These are phyloP conservation scores for Dipodascus albidus DNA, from an alignment of 805 yeast genomes.

Conservation along the genomic window DNA sequence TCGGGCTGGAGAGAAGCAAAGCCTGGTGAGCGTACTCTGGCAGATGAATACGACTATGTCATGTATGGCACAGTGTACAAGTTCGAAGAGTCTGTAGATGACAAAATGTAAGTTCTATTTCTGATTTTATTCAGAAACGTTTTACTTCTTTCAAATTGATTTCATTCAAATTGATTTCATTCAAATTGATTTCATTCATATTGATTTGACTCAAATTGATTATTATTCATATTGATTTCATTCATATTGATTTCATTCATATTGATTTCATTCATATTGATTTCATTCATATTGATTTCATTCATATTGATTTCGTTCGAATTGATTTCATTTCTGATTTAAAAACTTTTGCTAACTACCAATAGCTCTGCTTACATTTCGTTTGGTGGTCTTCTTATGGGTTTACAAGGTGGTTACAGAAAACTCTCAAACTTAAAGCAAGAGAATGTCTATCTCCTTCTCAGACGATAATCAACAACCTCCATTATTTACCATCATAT, in stretches of 20 bases:
- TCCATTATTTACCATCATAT: not conserved
- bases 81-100: constrained; percentile 74
- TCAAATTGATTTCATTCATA: too few relatives aligned
- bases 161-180: too few relatives aligned
- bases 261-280: too few relatives aligned
- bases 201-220: not conserved
- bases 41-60: constrained; percentile 95
- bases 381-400: constrained; percentile 88
- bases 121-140: too few relatives aligned
- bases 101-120: constrained; percentile 28
- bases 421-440: constrained; percentile 81
- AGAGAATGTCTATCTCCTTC: constrained; percentile 82
- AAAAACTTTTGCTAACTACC: too few relatives aligned
- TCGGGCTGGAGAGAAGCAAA: constrained; percentile 77
- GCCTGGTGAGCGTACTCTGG: constrained; percentile 72
- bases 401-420: constrained; percentile 92
- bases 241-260: too few relatives aligned
- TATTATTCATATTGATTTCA: not conserved
- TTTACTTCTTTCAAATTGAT: too few relatives aligned
- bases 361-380: constrained; percentile 84
- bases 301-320: not conserved
- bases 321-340: too few relatives aligned
- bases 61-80: constrained; percentile 97
- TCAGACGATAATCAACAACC: constrained; percentile 52
- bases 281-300: too few relatives aligned